A percentile compares a stretch with the other conserved stretches of the same genome.
phyloP scores from a whole-genome alignment of 2,329 filamentous ascomycete genomes.

The Mollisiaceae sp. region DNA sequence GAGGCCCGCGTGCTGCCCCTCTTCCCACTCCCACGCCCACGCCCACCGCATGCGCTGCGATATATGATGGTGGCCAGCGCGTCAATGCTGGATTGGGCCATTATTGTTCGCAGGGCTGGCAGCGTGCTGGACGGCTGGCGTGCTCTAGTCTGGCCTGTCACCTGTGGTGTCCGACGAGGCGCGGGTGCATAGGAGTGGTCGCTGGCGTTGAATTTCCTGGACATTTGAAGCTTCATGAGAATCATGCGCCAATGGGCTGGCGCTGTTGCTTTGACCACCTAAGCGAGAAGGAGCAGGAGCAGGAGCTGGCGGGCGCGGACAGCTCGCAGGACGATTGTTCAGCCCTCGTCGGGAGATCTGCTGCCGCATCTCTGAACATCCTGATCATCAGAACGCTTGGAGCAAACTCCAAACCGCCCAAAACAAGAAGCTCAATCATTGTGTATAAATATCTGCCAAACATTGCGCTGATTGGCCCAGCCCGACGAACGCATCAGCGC shows the following conservation, averaged over 20 bases:
- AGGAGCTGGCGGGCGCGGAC: too few species aligned
- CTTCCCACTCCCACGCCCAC: neutral
- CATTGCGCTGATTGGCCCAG: conserved; percentile 19
- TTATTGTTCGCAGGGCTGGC: conserved; percentile 1
- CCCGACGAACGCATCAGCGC: conserved; percentile 16
- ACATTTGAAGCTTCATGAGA: conserved; percentile 21
- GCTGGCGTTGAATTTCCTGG: conserved; percentile 9
- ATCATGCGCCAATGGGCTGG: conserved; percentile 21
- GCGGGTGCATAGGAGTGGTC: neutral
- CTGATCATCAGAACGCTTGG: conserved; percentile 16
- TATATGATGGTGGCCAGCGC: conserved; percentile 11
- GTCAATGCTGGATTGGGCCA: neutral
- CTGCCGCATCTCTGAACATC: conserved; percentile 24
- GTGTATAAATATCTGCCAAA: conserved; percentile 24
- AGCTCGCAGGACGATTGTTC: too few species aligned
- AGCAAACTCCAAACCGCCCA: conserved; percentile 14
- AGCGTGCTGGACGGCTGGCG: neutral
- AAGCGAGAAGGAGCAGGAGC: conserved; percentile 8
- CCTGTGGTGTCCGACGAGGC: conserved; percentile 5
- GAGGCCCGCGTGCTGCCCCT: conserved; percentile 8
- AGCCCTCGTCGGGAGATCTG: conserved; percentile 31
- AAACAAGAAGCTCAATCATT: conserved; percentile 9
- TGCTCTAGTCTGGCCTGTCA: neutral
- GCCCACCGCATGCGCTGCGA: conserved; percentile 9
- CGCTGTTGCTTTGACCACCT: neutral